Evolutionary conservation across 2,329 filamentous ascomycete genomes (phyloP), one percentile per base, ranked within the genome.

Genomic region (Iodosphaeria phyllophila): DNA sequence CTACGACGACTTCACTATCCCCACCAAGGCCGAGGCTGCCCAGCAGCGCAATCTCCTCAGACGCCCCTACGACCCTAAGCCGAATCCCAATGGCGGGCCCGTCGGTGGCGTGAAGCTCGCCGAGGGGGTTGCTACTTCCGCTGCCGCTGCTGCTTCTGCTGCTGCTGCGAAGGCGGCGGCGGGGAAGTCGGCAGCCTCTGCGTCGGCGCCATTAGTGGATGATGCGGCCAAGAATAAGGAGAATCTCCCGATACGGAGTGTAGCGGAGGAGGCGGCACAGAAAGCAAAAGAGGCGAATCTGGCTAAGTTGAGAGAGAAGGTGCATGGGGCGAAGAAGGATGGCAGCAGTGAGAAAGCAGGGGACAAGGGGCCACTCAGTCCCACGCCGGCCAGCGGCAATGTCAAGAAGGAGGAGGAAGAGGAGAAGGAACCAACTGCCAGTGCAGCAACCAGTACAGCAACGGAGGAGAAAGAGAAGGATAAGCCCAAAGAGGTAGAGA

Each of bases 211-310:
- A 3, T 40, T 44, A 16, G 27, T 41, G 39, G 5, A 9, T 11
- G 33, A 39, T 12, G 35, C 40, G 8, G 33, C 40, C 16, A 24
- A 40, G 12, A 32, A 40, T 11, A 28, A 35, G 23, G 23, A 34
- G 14, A 25, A n/a, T n/a, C n/a, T 38, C 8, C 58, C 64, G 2
- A 46, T 64, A 24, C 53, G 54, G 33, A 64, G 58, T 38, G 55
- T 70, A 25, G 68, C 66, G 20, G 61, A 78, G 38, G 74, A 82
- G 43, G 70, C 64, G 24, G 70, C 69, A 1, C 51, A 60, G 37
- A 73, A 65, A 46, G 69, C 69, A 24, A 73, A 73, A 49, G 56
- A 70, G 35, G 50, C 60, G 35, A 58, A 58, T 28, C 52, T 69
- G 32, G 55, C 64, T 32, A 52, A 44, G 36, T 43, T 69, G 31